Evolutionary conservation across 306 rosid species (phyloP).

Genomic region (Mimosa pudica): DNA sequence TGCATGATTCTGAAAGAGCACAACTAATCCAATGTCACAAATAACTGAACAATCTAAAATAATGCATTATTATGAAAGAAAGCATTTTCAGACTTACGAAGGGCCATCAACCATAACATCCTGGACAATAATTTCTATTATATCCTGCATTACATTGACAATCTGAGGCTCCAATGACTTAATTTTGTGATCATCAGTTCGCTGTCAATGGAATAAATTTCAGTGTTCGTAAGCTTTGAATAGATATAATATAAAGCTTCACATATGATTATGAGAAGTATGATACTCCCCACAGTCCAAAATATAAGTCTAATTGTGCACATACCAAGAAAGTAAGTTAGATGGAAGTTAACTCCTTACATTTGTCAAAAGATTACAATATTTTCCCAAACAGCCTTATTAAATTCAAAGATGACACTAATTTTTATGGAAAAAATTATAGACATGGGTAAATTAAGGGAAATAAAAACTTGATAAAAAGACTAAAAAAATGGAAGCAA

Average conservation of each 20-base stretch:
- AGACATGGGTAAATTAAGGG: not conserved
- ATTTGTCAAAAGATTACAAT: not conserved
- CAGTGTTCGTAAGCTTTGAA: conserved; percentile 28
- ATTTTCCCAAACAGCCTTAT: not conserved
- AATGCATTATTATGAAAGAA: conserved; percentile 12
- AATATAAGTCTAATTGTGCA: not conserved
- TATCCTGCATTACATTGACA: conserved; percentile 91
- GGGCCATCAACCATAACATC: conserved; percentile 81
- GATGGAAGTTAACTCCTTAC: not conserved
- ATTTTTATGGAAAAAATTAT: not conserved
- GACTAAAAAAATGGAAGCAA: conserved; percentile 19
- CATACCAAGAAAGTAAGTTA: not conserved
- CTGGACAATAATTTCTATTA: conserved; percentile 82
- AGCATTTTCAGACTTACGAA: conserved; percentile 54
- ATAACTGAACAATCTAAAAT: conserved; percentile 14
- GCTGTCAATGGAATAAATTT: conserved; percentile 53
- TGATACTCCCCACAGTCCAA: not conserved
- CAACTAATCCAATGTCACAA: conserved; percentile 33
- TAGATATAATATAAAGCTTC: not conserved
- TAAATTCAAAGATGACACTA: not conserved
- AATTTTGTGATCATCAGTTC: conserved; percentile 40
- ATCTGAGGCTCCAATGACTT: conserved; percentile 51
- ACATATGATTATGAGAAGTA: conserved; percentile 21
- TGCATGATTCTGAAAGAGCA: conserved; percentile 56
- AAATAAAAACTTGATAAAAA: not conserved